Evolutionary conservation across 1,284 basidiomycete genomes (phyloP), one percentile per base, ranked within the genome.

Genomic region (Polyporus tsugae): DNA sequence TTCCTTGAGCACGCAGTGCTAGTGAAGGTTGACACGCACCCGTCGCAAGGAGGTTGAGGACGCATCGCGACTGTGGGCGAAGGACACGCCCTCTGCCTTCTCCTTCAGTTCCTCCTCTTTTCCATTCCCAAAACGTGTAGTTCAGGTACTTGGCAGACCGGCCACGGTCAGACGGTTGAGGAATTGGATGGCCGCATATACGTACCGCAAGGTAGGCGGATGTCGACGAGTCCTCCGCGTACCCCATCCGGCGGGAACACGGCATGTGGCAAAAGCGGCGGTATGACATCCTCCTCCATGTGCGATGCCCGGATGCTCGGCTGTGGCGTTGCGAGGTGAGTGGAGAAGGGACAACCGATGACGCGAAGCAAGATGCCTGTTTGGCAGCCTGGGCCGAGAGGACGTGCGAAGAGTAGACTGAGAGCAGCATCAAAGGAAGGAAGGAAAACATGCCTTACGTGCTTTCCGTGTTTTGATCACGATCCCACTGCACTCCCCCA

Each of bases 401-500:
- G 22, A 49, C 46, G 46, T 9, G 46, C n/a, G 22, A 49, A n/a
- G 46, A 49, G 44, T 13, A 39, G 41, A 15, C 41, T 42, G 35
- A 29, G 19, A n/a, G 33, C n/a, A 36, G 10, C 22, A 60, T 7
- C 38, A 25, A 41, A 41, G 38, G 36, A 17, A 35, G 53, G 53
- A 55, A 4, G 38, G 38, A 49, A 49, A 25, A 49, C 46, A 25
- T 49, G 46, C 46, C 46, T 49, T 49, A 5, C n/a, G 22, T 15
- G 38, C 10, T 25, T 19, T 38, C 57, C 19, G n/a, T 36, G 33
- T 17, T 25, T 60, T 38, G 5, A 60, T 60, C 38, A 60, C 58
- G 58, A 60, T 60, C 58, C 36, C 22, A 11, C 38, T 38, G 38
- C 38, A 59, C 22, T 41, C 38, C 17, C 55, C n/a, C n/a, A n/a